A percentile compares a stretch with the other conserved stretches of the same genome.
Conservation (phyloP, 495 filamentous ascomycete species). For the Hypoxylon subgilvum region DNA sequence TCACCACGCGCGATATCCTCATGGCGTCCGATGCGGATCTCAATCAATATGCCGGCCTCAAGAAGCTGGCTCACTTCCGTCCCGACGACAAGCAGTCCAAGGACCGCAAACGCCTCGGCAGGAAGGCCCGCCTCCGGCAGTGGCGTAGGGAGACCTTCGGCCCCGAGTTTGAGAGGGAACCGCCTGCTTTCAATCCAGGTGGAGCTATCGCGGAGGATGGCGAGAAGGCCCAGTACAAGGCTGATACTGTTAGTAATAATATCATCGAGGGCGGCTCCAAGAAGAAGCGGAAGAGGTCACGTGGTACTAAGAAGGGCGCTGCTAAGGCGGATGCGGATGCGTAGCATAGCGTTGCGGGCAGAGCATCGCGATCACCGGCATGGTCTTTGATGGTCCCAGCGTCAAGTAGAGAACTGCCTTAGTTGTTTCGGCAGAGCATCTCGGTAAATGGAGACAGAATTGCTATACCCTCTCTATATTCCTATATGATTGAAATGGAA, state of each 20-base stretch:
- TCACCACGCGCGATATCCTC: constrained; percentile 88
- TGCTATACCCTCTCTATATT: constrained; percentile 19
- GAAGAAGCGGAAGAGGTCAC: constrained; percentile 57
- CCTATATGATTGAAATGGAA: no score
- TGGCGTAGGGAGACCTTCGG: constrained; percentile 96
- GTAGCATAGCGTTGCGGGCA: neutral
- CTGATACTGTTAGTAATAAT: constrained; percentile 28
- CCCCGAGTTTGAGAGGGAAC: constrained; percentile 56
- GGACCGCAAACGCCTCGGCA: constrained; percentile 85
- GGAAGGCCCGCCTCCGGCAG: constrained; percentile 86
- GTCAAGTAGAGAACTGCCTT: neutral
- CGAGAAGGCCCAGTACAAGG: constrained; percentile 12
- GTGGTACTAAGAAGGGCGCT: constrained; percentile 41
- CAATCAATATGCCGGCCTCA: constrained; percentile 89
- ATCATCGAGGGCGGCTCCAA: constrained; percentile 43
- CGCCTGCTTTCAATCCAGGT: constrained; percentile 56
- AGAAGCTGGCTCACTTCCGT: constrained; percentile 90
- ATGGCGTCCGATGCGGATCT: constrained; percentile 86
- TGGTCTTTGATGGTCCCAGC: no score
- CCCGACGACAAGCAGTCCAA: constrained; percentile 84
- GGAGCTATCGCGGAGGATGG: constrained; percentile 22
- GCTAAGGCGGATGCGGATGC: constrained; percentile 34
- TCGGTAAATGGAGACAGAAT: constrained; percentile 26
- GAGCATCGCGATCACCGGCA: neutral
- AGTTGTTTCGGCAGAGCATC: constrained; percentile 26